Evolutionary conservation across 345 rosid species (phyloP), one percentile per base, ranked within the genome.

Genomic region (Salix caprea): DNA sequence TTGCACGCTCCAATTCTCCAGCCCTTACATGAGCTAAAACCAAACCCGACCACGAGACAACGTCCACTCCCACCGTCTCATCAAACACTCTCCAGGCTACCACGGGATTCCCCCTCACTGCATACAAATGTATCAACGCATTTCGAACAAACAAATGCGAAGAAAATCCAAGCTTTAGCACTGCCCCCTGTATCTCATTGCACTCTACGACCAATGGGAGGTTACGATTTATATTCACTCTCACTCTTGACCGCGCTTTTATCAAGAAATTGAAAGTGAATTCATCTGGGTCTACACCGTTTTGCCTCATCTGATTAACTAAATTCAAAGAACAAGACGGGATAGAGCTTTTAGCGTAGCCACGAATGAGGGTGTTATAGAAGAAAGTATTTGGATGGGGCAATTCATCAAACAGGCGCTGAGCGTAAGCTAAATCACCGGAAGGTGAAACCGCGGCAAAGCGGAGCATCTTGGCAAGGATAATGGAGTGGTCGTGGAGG

Each of bases 101-200:
- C 0, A 8, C 39, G 30, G 79, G 74, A 44, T n/a, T 16, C 5
- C 76, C 71, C 69, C 77, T 71, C 72, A 39, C 70, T 1, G 82
- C 82, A 40, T 78, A 82, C 70, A 79, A 69, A 80, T 84, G 82
- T 65, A 84, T 72, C 81, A 84, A 61, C 10, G 81, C 80, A 74
- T 81, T 84, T 34, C 79, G 85, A 54, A 81, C 85, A 54, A 70
- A 76, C 37, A 71, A 72, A 76, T 84, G 78, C 6, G 77, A 79
- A 60, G 30, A 65, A 24, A 67, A 79, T 24, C 87, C 85, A 40
- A 74, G 71, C 71, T 84, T 84, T 67, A 81, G 15, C 39, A 67
- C 71, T 37, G 76, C 62, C 70, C 79, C 82, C 28, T 82, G 87
- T 40, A 79, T 70, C 78, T 81, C 79, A 64, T 77, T 78, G 19